Evolutionary conservation across 2,329 filamentous ascomycete genomes (phyloP), one percentile per base, ranked within the genome.

Genomic region (Arthrinium puccinioides): DNA sequence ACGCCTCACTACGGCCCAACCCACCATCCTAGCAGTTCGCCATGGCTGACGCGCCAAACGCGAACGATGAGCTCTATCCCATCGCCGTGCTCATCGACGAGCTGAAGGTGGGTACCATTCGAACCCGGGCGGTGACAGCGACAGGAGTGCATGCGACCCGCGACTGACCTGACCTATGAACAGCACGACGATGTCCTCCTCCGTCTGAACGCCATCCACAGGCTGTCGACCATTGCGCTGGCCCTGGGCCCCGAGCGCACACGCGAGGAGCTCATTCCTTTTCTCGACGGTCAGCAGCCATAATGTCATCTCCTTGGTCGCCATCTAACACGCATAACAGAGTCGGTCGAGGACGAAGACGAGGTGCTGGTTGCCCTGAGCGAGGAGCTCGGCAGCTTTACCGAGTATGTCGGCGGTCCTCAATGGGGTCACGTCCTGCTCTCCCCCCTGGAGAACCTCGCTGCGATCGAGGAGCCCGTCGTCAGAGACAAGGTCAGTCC

Each of bases 31-130:
- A 27, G 45, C 54, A 55, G 57, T 63, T 67, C 76, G 75, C 65
- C 64, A 97, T 97, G 90, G 87, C 78, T 68, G 78, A 96, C 70
- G 84, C 83, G 69, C 76, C 82, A 64, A 86, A 83, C 68, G 81
- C 90, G 72, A 94, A 84, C 66, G 92, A 98, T 70, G 94, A 97
- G 82, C 88, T 98, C 59, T 98, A 97, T 68, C 92, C 92, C 63
- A 98, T 98, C 74, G 92, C 94, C 60, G 92, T 98, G 53, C 82
- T 98, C 67, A 98, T 98, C 68, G 92, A 98, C 67, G 92, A 98
- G 79, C 77, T 98, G 59, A 98, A 96, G 87, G 89, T 95, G 78
- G 56, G 65, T 56, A 49, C 42, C 19, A 27, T 27, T 27, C 33
- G 23, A 26, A 21, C 33, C 28, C 33, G 46, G 51, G 46, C 50